These are phyloP conservation scores for Dendrostoma leiphaemia DNA, from an alignment of 2,329 filamentous ascomycete species.

Conservation along the genomic window DNA sequence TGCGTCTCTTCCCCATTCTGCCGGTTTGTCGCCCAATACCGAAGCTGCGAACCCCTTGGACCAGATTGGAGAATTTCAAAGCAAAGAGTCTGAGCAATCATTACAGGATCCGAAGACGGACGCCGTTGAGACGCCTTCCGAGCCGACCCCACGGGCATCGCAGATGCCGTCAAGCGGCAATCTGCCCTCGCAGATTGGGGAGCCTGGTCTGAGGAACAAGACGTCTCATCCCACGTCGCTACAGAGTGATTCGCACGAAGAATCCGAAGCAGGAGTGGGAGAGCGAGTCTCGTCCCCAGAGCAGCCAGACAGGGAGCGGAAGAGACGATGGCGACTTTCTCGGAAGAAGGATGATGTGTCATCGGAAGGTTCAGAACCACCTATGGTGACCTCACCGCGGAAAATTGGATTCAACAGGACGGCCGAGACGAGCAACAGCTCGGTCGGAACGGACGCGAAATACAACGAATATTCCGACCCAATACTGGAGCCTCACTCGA, in stretches of 20 bases:
- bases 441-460: slow-evolving; percentile 61
- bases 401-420: slow-evolving; percentile 57
- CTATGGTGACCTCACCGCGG: slow-evolving; percentile 42
- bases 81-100: slow-evolving; percentile 8
- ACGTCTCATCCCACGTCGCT: slow-evolving; percentile 75
- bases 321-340: slow-evolving; percentile 70
- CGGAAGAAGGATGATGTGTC: slow-evolving; percentile 60
- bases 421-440: slow-evolving; percentile 66
- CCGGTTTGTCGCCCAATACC: slow-evolving; percentile 42
- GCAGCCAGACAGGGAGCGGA: slow-evolving; percentile 64
- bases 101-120: slow-evolving; percentile 20
- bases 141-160: slow-evolving; percentile 45
- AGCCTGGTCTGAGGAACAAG: slow-evolving; percentile 57
- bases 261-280: slow-evolving; percentile 73
- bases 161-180: slow-evolving; percentile 41
- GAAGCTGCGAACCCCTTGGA: slow-evolving; percentile 50
- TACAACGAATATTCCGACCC: slow-evolving; percentile 51
- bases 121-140: slow-evolving; percentile 35
- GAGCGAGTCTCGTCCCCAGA: slow-evolving; percentile 43
- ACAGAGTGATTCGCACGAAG: slow-evolving; percentile 75
- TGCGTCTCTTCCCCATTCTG: slow-evolving; percentile 62
- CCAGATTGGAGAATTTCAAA: slow-evolving; percentile 18
- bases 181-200: slow-evolving; percentile 44
- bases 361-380: slow-evolving; percentile 26
- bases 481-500: slow-evolving; percentile 37